A percentile compares a stretch with the other conserved stretches of the same genome.
These are phyloP conservation scores for Tulasnella calospora DNA, from an alignment of 768 basidiomycete species.

Conservation along the genomic window DNA sequence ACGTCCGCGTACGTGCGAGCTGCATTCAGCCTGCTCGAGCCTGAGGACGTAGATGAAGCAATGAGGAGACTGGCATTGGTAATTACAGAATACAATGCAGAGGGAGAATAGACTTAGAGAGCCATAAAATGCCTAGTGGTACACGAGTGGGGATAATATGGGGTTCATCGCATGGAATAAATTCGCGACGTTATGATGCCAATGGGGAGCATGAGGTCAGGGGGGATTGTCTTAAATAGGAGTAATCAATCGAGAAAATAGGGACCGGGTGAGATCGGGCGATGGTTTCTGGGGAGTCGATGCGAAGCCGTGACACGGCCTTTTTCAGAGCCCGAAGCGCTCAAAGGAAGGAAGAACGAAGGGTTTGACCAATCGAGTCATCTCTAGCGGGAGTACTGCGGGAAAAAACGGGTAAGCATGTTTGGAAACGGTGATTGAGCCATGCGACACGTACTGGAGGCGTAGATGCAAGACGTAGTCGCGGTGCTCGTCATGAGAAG, in stretches of 20 bases:
- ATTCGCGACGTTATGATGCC: slow-evolving; percentile 2
- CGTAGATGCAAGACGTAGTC: slow-evolving; percentile 14
- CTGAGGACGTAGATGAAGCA: slow-evolving; percentile 22
- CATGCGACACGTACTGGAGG: slow-evolving; percentile 11
- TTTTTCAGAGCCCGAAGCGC: neutral
- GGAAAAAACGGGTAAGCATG: neutral
- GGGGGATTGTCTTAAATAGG: neutral
- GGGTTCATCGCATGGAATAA: neutral
- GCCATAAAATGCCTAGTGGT: neutral
- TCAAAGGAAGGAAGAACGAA: neutral
- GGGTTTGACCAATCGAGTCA: neutral
- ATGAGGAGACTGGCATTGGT: slow-evolving; percentile 24
- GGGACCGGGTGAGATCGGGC: neutral
- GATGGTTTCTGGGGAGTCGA: neutral
- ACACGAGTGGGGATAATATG: neutral
- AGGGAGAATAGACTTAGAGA: slow-evolving; percentile 1
- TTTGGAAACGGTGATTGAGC: neutral
- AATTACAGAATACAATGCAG: slow-evolving; percentile 23
- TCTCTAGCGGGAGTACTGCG: neutral
- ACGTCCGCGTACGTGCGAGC: slow-evolving; percentile 74
- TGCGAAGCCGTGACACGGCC: neutral
- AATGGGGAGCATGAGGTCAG: neutral
- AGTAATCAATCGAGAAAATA: neutral
- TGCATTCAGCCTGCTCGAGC: slow-evolving; percentile 61
- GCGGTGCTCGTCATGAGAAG: slow-evolving; percentile 1